Evolutionary conservation across 2,329 filamentous ascomycete genomes (phyloP), one percentile per base, ranked within the genome.

Genomic region (Phyllosticta ampelicida): DNA sequence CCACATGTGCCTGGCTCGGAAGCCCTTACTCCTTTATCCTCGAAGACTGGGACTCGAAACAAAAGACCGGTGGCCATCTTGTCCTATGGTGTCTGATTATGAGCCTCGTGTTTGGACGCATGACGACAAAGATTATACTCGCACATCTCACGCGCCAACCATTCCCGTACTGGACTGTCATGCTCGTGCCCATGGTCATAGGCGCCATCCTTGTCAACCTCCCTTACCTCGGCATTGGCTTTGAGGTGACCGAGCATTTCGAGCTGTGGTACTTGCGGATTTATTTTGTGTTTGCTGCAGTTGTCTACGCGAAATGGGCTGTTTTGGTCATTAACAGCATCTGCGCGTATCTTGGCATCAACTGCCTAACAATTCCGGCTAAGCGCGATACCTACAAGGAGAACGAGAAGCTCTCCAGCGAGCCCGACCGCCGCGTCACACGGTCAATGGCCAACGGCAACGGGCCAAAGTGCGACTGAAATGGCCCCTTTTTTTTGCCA

Each of bases 111-210:
- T 97, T 99, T 72, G 94, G 94, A 36, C 87, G 94, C 64, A 90
- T 99, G 86, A 97, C 94, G 0, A 99, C 94, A 48, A 99, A 97
- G 78, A 97, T 97, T 73, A 99, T 99, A 69, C 84, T 99, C 18
- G 92, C 94, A 2, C 94, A 99, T 73, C 79, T 99, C 55, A 94
- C 94, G 1, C 84, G 84, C 62, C 94, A 97, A 71, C 89, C 92
- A 3, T 99, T 97, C 74, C 94, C 94, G 1, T 95, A 89, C 80
- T 97, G 91, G 90, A 97, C 94, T 10, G 81, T 94, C 53, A 88
- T 97, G 81, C 80, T 97, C 44, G 84, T 82, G 30, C 94, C 94
- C 8, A 84, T 99, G 48, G 80, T 96, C 53, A 87, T 88, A 54
- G 94, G 94, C 56, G 91, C 90, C 6, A 67, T 92, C 1, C 75